Base-by-base conservation (phyloP, 345 rosid genomes). In the Punica granatum region DNA sequence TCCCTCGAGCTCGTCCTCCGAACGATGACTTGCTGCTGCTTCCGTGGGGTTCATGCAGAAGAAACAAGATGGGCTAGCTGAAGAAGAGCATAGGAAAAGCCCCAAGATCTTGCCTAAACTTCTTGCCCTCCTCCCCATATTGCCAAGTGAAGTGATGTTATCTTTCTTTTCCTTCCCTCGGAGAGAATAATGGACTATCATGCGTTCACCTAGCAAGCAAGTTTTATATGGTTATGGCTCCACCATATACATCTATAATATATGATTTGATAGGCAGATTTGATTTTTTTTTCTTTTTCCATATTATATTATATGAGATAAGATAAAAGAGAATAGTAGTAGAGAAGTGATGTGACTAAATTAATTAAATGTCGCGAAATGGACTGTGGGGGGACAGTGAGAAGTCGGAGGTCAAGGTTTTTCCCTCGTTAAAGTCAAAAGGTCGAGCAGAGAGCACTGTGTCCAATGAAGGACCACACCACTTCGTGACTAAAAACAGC, bases 91-190 rank as follows among this genome's bases (percentile, higher is more conserved):
- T 49, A 69, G 67, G 54, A 81, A 72, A 25, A 77, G 70, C 60
- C 72, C 77, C 51, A 81, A 70, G 19, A 75, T 67, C 67, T 73
- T 81, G 34, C 77, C 74, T 44, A 80, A 62, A 48, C 79, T 65
- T 31, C 71, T 30, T 28, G 13, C 65, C 79, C 62, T 80, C 63
- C 73, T 75, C 81, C 72, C 72, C 72, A 69, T 76, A 71, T n/a
- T 75, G 61, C 5, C 61, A 28, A 14, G 6, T 9, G 61, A 56
- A 56, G 61, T 2, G 9, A 3, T 30, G 1, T 10, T 56, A 11
- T 51, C 23, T 30, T 51, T 51, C 58, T 19, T 16, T 15, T 15
- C 2, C 48, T n/a, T n/a, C n/a, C n/a, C n/a, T n/a, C n/a, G n/a
- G n/a, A n/a, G n/a, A n/a, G n/a, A n/a, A n/a, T 56, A 34, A 1